Conservation (phyloP, 805 yeast species). For the Jamesozyma spencerorum region DNA sequence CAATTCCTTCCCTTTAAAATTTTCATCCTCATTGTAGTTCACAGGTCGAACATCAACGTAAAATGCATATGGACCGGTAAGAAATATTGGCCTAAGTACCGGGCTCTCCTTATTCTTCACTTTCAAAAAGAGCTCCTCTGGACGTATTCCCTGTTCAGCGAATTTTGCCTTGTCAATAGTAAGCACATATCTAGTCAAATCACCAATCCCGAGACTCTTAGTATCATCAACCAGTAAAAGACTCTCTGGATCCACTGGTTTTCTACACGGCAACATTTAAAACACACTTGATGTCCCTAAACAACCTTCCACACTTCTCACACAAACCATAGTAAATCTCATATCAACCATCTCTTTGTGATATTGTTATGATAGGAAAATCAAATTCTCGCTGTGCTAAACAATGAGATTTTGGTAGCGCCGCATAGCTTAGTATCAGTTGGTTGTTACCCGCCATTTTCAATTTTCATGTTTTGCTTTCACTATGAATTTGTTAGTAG, state of each 20-base stretch:
- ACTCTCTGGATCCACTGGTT: not conserved
- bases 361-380: too few species aligned
- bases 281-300: too few species aligned
- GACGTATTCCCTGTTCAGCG: slow-evolving; percentile 6
- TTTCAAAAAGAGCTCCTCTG: slow-evolving; percentile 31
- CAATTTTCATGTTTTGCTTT: too few species aligned
- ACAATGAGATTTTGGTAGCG: not conserved
- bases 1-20: slow-evolving; percentile 31
- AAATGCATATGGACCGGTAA: slow-evolving; percentile 82
- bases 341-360: too few species aligned
- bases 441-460: not conserved
- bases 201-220: slow-evolving; percentile 23
- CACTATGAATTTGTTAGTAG: too few species aligned
- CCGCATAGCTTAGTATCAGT: not conserved
- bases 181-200: slow-evolving; percentile 21
- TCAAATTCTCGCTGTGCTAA: too few species aligned
- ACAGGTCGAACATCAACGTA: slow-evolving; percentile 72
- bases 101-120: slow-evolving; percentile 66
- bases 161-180: slow-evolving; percentile 15
- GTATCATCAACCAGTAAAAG: slow-evolving; percentile 16
- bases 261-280: too few species aligned
- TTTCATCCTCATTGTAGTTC: slow-evolving; percentile 47
- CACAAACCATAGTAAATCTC: too few species aligned
- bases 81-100: slow-evolving; percentile 68
- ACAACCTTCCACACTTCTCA: too few species aligned